Base-by-base conservation (phyloP, 2,329 filamentous ascomycete species). In the Thermoascus crustaceus region DNA sequence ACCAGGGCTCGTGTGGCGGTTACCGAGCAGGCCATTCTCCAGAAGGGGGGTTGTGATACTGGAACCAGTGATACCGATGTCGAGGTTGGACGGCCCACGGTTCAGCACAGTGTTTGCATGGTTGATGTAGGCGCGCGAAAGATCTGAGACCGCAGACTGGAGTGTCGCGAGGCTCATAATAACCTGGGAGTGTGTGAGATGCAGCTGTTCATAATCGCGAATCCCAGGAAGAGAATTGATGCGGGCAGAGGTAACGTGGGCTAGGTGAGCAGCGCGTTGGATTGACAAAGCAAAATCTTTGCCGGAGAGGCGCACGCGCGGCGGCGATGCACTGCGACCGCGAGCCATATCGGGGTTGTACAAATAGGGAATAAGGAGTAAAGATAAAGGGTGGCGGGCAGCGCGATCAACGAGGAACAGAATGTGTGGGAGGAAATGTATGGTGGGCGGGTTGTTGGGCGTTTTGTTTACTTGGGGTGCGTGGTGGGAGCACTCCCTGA, bases 61-160 rank as follows among this genome's bases (percentile, higher is more conserved):
- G 14, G 42, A 41, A 30, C 47, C 48, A 37, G 52, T 38, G 43
- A 55, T 52, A 40, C 78, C 73, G 37, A 77, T 68, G 39, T 72
- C 70, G 34, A 72, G 64, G 19, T 74, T 56, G 18, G 66, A 56
- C 38, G 58, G 50, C 64, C 72, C 66, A 74, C 78, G 47, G 26
- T 80, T 80, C 17, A 94, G 75, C 31, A 94, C 76, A 5, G 85
- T 79, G 60, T 88, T 86, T 49, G 84, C 87, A 69, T 94, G 86
- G 56, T 85, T 82, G 54, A 93, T 76, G 65, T 94, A 94, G 49
- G 88, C 85, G 52, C 78, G 75, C 45, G 84, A 81, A 50, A 94
- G 80, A 40, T 80, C 80, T 54, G 83, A 80, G 56, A 94, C 79
- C 25, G 86, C 75, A 41, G 80, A 78, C 53, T 88, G 78, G 33